Evolutionary conservation across 2,329 filamentous ascomycete genomes (phyloP), one percentile per base, ranked within the genome.

Genomic region (Colletotrichum endophyticum): DNA sequence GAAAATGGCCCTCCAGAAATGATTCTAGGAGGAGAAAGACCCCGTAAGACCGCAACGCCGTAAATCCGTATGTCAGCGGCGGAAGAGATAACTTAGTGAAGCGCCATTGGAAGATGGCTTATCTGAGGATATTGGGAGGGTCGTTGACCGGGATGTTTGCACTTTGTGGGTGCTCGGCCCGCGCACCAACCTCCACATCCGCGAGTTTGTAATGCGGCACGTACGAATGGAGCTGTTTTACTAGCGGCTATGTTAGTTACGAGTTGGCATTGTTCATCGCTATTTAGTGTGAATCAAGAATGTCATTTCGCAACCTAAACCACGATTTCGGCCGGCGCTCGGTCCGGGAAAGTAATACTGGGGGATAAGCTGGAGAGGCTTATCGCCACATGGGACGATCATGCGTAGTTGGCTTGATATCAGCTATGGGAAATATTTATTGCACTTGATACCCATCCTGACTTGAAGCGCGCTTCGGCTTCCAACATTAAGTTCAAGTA

Each of bases 401-500:
- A 53, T 53, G 44, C 44, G 44, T 1, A 12, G 3, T 53, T 53
- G 12, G 11, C n/a, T 22, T 53, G 2, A 2, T 22, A n/a, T 53
- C n/a, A 53, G 8, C n/a, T 1, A 0, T 0, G 11, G n/a, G 12
- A n/a, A 49, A 53, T 53, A 53, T 22, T 53, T 53, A 53, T 53
- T 12, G 44, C 3, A 8, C n/a, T 22, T n/a, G 44, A 53, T 13
- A 53, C n/a, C 44, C 44, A 53, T 13, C 0, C 9, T 53, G n/a
- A 53, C 13, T 59, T 27, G 25, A 28, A 15, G 15, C 2, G 22
- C 22, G 4, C 8, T 0, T 19, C 8, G 0, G 22, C 8, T 16
- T 28, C 0, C 1, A 16, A 27, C 5, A 8, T 0, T 0, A 22
- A 5, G 2, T 1, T 59, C 25, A 22, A 53, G 0, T 3, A 53